phyloP scores from a whole-genome alignment of 2,329 filamentous ascomycete species.

The Rutstroemia sp. region DNA sequence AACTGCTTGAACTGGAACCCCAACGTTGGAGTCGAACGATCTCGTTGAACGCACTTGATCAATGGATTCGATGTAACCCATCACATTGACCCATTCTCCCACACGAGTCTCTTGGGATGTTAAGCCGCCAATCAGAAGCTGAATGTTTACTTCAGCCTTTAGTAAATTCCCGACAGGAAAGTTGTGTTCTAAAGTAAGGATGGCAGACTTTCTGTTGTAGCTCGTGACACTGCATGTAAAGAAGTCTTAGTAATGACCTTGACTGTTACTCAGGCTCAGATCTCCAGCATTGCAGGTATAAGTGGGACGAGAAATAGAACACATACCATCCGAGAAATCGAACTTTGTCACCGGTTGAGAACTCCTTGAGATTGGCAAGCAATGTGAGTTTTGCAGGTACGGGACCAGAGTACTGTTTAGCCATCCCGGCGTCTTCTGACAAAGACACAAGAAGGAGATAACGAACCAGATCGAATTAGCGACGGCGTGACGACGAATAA shows the following conservation, averaged over 20 bases:
- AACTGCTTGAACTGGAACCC: slow-evolving; percentile 59
- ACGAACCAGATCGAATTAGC: neutral
- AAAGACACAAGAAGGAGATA: neutral
- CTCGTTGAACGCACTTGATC: slow-evolving; percentile 1
- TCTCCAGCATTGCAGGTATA: neutral
- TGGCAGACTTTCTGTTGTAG: slow-evolving; percentile 49
- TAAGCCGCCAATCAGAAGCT: slow-evolving; percentile 60
- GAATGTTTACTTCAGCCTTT: slow-evolving; percentile 59
- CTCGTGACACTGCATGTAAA: slow-evolving; percentile 43
- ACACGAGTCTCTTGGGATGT: slow-evolving; percentile 55
- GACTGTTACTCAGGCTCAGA: neutral
- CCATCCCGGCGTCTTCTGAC: neutral
- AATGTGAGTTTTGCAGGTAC: slow-evolving; percentile 22
- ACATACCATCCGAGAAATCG: slow-evolving; percentile 87
- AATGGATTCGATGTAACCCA: slow-evolving; percentile 61
- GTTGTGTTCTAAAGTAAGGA: slow-evolving; percentile 61
- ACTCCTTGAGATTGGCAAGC: slow-evolving; percentile 24
- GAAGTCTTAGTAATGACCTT: slow-evolving; percentile 1
- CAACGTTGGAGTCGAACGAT: slow-evolving; percentile 29
- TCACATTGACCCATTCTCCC: slow-evolving; percentile 84
- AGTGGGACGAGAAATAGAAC: neutral
- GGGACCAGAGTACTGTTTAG: slow-evolving; percentile 24
- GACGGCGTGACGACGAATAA: no score
- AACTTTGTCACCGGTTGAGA: slow-evolving; percentile 56
- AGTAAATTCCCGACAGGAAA: slow-evolving; percentile 43